A percentile compares a stretch with the other conserved stretches of the same genome.
Evolutionary conservation across 805 yeast genomes (phyloP).

Genomic region (Martiniozyma abietophila): DNA sequence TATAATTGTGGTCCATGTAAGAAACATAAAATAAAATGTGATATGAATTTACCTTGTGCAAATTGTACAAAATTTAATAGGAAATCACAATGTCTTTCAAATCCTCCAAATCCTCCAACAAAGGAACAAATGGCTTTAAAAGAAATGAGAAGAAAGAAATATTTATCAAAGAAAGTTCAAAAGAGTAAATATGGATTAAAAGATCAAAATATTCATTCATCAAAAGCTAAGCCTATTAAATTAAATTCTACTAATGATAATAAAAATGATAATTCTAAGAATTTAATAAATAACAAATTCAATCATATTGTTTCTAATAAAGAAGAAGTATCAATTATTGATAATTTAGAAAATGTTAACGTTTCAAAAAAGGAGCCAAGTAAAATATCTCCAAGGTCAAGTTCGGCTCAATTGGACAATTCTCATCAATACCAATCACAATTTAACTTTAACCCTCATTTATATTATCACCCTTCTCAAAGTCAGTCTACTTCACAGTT

Average conservation of each 20-base stretch:
- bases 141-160: constrained; percentile 12
- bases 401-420: no score
- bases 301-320: no score
- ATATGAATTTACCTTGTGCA: constrained; percentile 38
- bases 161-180: constrained; percentile 8
- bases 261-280: background rate
- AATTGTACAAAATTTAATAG: constrained; percentile 27
- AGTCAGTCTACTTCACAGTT: no score
- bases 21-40: constrained; percentile 44
- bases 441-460: no score
- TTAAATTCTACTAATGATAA: background rate
- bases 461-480: no score
- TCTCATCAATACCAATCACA: no score
- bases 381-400: background rate
- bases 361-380: background rate
- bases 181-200: no score
- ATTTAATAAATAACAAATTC: no score
- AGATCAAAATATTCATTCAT: background rate
- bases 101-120: constrained; percentile 20
- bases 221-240: background rate
- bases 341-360: background rate
- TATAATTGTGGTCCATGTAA: constrained; percentile 51
- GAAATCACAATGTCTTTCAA: constrained; percentile 8
- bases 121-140: constrained; percentile 12
- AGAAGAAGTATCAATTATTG: background rate